A percentile compares a stretch with the other conserved stretches of the same genome.
phyloP scores from a whole-genome alignment of 345 rosid species.

The Hibiscus tridactylites region DNA sequence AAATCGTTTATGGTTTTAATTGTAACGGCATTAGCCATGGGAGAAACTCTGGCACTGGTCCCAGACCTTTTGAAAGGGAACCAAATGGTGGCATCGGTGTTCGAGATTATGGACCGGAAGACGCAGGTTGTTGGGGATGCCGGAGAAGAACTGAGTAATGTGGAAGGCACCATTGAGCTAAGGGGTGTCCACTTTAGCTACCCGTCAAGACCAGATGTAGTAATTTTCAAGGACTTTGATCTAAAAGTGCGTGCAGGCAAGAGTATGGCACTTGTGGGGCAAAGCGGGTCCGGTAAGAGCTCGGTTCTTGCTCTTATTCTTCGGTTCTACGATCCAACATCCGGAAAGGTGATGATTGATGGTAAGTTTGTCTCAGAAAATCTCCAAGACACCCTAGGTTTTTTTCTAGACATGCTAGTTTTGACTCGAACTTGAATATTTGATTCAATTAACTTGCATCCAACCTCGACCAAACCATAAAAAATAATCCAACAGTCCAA shows the following conservation, averaged over 20 bases:
- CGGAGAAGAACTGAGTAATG: slow-evolving; percentile 51
- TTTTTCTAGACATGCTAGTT: background rate
- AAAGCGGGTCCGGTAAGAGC: slow-evolving; percentile 96
- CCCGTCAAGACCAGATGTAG: slow-evolving; percentile 82
- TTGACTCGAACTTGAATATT: too few species aligned
- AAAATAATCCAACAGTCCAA: too few species aligned
- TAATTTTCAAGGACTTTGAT: slow-evolving; percentile 64
- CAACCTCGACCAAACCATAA: too few species aligned
- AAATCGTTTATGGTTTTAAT: slow-evolving; percentile 93
- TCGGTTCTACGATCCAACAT: slow-evolving; percentile 80
- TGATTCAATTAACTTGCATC: too few species aligned
- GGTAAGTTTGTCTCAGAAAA: slow-evolving; percentile 35
- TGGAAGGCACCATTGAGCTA: slow-evolving; percentile 71
- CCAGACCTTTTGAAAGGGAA: slow-evolving; percentile 92
- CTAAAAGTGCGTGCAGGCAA: slow-evolving; percentile 57
- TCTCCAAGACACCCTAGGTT: background rate
- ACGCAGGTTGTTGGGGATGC: slow-evolving; percentile 57
- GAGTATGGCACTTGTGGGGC: slow-evolving; percentile 90
- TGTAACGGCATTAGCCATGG: slow-evolving; percentile 95
- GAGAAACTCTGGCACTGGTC: slow-evolving; percentile 82
- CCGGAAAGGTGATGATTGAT: slow-evolving; percentile 77
- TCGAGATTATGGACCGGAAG: slow-evolving; percentile 71
- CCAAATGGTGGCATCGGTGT: slow-evolving; percentile 92
- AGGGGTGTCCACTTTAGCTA: slow-evolving; percentile 66
- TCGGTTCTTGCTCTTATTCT: slow-evolving; percentile 79